These are phyloP conservation scores for Yamadazyma conglobata DNA, from an alignment of 1,139 yeast genomes.

Conservation along the genomic window DNA sequence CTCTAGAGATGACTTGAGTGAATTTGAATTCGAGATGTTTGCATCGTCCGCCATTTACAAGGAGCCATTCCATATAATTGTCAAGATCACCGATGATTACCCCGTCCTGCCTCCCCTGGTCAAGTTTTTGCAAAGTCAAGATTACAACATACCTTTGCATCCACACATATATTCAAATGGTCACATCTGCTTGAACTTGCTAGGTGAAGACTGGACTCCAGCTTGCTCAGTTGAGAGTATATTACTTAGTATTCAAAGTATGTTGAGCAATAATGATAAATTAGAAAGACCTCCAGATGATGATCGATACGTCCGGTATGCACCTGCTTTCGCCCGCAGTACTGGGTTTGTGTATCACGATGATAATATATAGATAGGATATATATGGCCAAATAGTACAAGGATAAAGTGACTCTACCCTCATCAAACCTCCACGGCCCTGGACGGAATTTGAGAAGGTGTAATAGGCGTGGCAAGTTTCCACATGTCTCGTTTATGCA, in stretches of 20 bases:
- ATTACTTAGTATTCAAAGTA: conserved; percentile 59
- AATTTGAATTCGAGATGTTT: conserved; percentile 23
- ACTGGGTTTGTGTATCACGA: conserved; percentile 55
- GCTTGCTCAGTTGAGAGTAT: conserved; percentile 57
- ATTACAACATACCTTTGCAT: conserved; percentile 51
- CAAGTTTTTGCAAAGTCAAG: conserved; percentile 38
- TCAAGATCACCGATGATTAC: conserved; percentile 46
- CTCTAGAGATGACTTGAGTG: conserved; percentile 21
- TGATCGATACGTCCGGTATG: conserved; percentile 41
- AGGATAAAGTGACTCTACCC: too few relatives aligned
- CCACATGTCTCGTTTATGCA: too few relatives aligned
- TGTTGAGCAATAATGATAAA: conserved; percentile 50
- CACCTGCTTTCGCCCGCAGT: conserved; percentile 56
- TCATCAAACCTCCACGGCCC: too few relatives aligned
- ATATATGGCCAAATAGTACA: too few relatives aligned
- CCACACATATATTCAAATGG: conserved; percentile 76
- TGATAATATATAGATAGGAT: conserved; percentile 37
- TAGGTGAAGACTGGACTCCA: conserved; percentile 74
- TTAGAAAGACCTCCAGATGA: conserved; percentile 56
- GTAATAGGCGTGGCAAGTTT: too few relatives aligned
- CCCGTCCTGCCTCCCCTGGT: conserved; percentile 68
- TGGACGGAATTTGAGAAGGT: too few relatives aligned
- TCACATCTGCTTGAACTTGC: conserved; percentile 61
- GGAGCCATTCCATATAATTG: conserved; percentile 27
- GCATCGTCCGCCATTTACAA: conserved; percentile 25